Base-by-base conservation (phyloP, 495 filamentous ascomycete species). In the Trichoderma orchidacearum region DNA sequence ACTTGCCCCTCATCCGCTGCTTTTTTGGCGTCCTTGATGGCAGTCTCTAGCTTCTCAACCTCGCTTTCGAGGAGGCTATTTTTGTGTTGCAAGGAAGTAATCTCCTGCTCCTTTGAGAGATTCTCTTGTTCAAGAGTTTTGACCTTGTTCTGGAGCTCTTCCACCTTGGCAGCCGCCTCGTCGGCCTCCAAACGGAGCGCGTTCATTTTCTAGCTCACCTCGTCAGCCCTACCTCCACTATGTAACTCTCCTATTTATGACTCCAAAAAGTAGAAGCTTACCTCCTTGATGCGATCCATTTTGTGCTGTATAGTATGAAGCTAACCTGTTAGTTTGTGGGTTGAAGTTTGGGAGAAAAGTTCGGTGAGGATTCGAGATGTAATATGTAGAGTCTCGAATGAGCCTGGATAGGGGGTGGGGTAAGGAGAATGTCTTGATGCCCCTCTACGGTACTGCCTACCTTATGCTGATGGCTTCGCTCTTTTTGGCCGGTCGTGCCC, bases 91-190 rank as follows among this genome's bases (percentile, higher is more conserved):
- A 98, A 85, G 28, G 93, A 98, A 56, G 84, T 89, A 67, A 98
- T 95, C 71, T 97, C 92, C 71, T 98, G 92, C 73, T 97, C 93
- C 78, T 98, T 97, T 57, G 84, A 71, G 38, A 94, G 81, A 69
- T 90, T 97, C 76, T 96, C 92, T 69, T 96, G 87, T 74, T 98
- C 90, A 58, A 98, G 80, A 21, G 71, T 73, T 77, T 96, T 96
- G 72, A 96, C 82, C 72, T 86, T 87, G 68, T 71, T 62, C 75
- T 90, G 80, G 62, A 95, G 82, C 70, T 96, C 92, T 64, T 96
- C 92, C 63, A 82, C 84, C 75, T 90, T 84, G 64, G 75, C 68
- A 57, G 83, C 66, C 54, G 86, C 80, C 63, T 89, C 84, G 64
- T 98, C 93, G 62, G 89, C 87, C 82, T 96, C 90, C 65, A 89